Conservation (phyloP, 2,329 filamentous ascomycete species). For the Cladosporium sp. region DNA sequence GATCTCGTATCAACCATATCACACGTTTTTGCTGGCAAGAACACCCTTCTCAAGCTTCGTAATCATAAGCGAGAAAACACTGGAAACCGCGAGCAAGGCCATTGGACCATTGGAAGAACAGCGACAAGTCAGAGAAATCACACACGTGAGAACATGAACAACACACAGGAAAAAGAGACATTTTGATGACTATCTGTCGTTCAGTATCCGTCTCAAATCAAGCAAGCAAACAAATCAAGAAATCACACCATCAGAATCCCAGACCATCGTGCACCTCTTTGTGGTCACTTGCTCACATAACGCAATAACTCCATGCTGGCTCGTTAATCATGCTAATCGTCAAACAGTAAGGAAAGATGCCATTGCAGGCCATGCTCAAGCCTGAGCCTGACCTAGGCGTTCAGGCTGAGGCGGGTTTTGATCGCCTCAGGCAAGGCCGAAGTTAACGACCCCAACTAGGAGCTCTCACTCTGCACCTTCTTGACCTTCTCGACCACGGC, state of each 20-base stretch:
- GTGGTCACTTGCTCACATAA: background rate
- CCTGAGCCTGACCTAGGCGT: background rate
- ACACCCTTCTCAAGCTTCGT: no score
- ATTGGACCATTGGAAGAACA: no score
- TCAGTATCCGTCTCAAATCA: background rate
- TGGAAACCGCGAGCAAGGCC: no score
- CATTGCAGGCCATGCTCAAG: background rate
- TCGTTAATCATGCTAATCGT: conserved; percentile 13
- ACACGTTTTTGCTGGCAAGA: no score
- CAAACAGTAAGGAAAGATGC: conserved; percentile 9
- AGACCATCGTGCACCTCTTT: background rate
- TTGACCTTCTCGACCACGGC: conserved; percentile 72
- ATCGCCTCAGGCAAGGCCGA: conserved; percentile 10
- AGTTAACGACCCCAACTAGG: conserved; percentile 8
- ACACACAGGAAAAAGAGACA: no score
- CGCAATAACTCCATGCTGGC: conserved; percentile 12
- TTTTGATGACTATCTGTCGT: background rate
- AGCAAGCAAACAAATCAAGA: background rate
- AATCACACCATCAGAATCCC: background rate
- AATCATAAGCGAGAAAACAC: no score
- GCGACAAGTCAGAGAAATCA: no score
- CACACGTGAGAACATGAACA: no score
- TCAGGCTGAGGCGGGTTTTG: background rate
- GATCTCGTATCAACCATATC: no score
- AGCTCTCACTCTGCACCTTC: conserved; percentile 60